A percentile compares a stretch with the other conserved stretches of the same genome.
Conservation (phyloP, 495 filamentous ascomycete species). For the Schizothecium vesticola region DNA sequence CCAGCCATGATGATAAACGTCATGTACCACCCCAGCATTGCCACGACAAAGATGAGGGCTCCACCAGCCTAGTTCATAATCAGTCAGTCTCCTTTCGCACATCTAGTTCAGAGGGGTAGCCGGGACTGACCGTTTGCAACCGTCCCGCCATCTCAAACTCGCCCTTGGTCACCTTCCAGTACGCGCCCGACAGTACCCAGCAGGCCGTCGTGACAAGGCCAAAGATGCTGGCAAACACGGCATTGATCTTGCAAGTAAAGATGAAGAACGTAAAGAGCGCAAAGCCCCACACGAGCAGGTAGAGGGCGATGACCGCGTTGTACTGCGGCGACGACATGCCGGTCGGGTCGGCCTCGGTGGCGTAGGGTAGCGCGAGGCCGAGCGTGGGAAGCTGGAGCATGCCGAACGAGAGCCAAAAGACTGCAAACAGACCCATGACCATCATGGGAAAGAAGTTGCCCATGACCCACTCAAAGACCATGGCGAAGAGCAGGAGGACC, state of each 20-base stretch:
- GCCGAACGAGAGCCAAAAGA: constrained; percentile 54
- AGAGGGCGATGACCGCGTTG: constrained; percentile 46
- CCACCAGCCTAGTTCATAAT: constrained; percentile 35
- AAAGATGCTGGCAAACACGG: constrained; percentile 50
- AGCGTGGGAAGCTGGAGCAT: constrained; percentile 48
- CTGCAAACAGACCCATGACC: constrained; percentile 51
- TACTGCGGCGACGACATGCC: constrained; percentile 41
- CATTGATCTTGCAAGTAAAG: constrained; percentile 51
- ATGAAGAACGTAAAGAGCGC: constrained; percentile 52
- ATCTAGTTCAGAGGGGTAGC: background rate
- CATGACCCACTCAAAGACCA: constrained; percentile 49
- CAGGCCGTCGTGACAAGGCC: constrained; percentile 42
- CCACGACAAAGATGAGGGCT: constrained; percentile 46
- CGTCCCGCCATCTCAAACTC: constrained; percentile 38
- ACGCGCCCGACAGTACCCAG: constrained; percentile 47
- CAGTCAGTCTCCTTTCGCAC: background rate
- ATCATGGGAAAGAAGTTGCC: constrained; percentile 54
- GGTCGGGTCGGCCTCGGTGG: constrained; percentile 38
- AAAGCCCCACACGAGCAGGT: constrained; percentile 53
- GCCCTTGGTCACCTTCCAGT: constrained; percentile 45
- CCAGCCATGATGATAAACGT: constrained; percentile 50
- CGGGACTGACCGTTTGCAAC: constrained; percentile 41
- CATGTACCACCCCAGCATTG: constrained; percentile 51
- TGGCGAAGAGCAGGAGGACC: constrained; percentile 41
- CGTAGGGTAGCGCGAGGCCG: constrained; percentile 43